These are phyloP conservation scores for Hortaea werneckii DNA, from an alignment of 2,329 filamentous ascomycete genomes.

Conservation along the genomic window DNA sequence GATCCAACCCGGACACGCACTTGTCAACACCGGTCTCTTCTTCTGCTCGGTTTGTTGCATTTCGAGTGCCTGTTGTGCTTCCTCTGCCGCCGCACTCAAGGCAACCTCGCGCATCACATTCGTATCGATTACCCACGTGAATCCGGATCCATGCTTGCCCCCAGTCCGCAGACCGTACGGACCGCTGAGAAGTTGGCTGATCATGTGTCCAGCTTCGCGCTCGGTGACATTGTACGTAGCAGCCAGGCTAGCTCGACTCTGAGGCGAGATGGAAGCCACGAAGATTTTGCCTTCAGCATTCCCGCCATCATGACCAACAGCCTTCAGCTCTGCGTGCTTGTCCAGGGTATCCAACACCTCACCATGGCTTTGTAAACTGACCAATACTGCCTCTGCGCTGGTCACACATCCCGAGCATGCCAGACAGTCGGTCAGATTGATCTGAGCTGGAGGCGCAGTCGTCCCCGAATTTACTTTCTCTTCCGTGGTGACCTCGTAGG, in stretches of 20 bases:
- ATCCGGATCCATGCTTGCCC: constrained; percentile 63
- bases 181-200: constrained; percentile 68
- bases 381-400: constrained; percentile 91
- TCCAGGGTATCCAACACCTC: constrained; percentile 83
- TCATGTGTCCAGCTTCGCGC: constrained; percentile 66
- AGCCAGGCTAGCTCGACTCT: constrained; percentile 79
- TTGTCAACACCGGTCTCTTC: constrained; percentile 63
- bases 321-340: constrained; percentile 30
- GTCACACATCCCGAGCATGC: constrained; percentile 97
- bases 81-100: constrained; percentile 51
- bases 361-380: constrained; percentile 84
- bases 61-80: constrained; percentile 31
- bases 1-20: constrained; percentile 94
- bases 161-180: constrained; percentile 57
- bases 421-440: constrained; percentile 92
- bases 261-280: constrained; percentile 85
- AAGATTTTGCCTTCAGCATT: constrained; percentile 59
- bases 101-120: constrained; percentile 73
- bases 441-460: constrained; percentile 66
- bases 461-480: constrained; percentile 51
- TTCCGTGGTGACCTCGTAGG: constrained; percentile 87
- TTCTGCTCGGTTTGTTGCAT: constrained; percentile 31
- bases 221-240: constrained; percentile 70
- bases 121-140: constrained; percentile 85
- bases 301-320: constrained; percentile 5